These are phyloP conservation scores for Aspergillus sclerotioniger DNA, from an alignment of 495 filamentous ascomycete species.

Conservation along the genomic window DNA sequence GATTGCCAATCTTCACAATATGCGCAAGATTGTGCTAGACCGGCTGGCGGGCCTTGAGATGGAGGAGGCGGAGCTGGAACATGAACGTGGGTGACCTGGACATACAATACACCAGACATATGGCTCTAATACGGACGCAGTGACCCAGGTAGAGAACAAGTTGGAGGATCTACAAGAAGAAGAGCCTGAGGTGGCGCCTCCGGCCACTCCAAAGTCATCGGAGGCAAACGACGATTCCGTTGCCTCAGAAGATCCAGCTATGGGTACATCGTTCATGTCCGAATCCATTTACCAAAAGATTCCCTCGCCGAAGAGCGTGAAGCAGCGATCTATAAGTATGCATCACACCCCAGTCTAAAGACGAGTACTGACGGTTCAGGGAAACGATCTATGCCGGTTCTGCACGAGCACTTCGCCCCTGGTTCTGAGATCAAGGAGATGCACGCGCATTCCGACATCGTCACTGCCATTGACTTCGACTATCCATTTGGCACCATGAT, in stretches of 20 bases:
- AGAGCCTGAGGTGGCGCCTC: conserved; percentile 44
- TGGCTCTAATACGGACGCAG: conserved; percentile 34
- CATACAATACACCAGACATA: conserved; percentile 17
- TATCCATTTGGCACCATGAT: conserved; percentile 94
- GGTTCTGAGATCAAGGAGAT: conserved; percentile 86
- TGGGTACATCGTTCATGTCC: conserved; percentile 85
- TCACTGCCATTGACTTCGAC: conserved; percentile 93
- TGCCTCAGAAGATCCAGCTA: conserved; percentile 53
- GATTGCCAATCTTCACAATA: conserved; percentile 87
- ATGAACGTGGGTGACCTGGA: conserved; percentile 62
- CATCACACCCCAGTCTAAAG: background rate
- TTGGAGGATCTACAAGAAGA: conserved; percentile 83
- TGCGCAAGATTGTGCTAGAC: conserved; percentile 91
- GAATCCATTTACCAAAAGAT: conserved; percentile 96
- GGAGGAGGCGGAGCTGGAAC: conserved; percentile 86
- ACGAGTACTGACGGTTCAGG: conserved; percentile 28
- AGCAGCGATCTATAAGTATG: conserved; percentile 60
- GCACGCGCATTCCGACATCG: conserved; percentile 80
- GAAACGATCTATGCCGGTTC: conserved; percentile 86
- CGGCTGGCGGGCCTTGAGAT: conserved; percentile 86
- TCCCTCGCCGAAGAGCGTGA: conserved; percentile 62
- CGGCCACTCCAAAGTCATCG: conserved; percentile 45
- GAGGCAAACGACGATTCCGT: conserved; percentile 54
- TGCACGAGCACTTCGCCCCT: conserved; percentile 93
- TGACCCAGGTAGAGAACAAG: conserved; percentile 79